These are phyloP conservation scores for Lathyrus tuberosus DNA, from an alignment of 306 rosid genomes.

Conservation along the genomic window DNA sequence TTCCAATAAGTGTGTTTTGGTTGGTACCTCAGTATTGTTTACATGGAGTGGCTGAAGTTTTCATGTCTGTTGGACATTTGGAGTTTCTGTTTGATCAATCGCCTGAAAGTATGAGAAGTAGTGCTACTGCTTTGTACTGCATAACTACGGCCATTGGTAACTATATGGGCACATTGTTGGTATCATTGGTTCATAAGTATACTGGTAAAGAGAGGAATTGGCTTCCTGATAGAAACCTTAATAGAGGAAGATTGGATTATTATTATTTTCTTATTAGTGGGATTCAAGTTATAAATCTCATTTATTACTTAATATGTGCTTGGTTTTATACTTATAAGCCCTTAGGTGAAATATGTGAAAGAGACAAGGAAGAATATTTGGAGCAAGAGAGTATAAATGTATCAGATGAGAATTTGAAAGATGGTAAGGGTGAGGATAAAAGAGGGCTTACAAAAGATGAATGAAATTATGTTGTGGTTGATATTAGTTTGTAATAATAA, in stretches of 20 bases:
- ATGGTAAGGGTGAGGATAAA: constrained; percentile 21
- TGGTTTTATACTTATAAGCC: constrained; percentile 63
- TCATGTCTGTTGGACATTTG: constrained; percentile 76
- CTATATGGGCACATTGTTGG: constrained; percentile 62
- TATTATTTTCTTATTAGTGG: constrained; percentile 69
- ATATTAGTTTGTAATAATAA: neutral
- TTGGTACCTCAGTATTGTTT: constrained; percentile 70
- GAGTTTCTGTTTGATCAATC: constrained; percentile 83
- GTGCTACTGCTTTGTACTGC: constrained; percentile 69
- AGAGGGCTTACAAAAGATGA: neutral
- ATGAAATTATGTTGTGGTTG: neutral
- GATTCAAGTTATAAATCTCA: constrained; percentile 60
- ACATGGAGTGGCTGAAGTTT: constrained; percentile 71
- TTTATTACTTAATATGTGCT: constrained; percentile 61
- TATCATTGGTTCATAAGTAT: constrained; percentile 55
- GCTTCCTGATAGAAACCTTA: constrained; percentile 79
- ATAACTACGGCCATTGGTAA: constrained; percentile 58
- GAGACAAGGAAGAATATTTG: constrained; percentile 40
- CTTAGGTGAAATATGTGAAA: constrained; percentile 52
- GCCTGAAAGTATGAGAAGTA: constrained; percentile 81
- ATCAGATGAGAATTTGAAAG: neutral
- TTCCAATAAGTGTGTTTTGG: constrained; percentile 79
- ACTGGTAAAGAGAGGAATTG: constrained; percentile 57
- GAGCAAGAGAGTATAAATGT: constrained; percentile 33
- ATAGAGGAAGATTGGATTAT: constrained; percentile 67